A percentile compares a stretch with the other conserved stretches of the same genome.
phyloP scores from a whole-genome alignment of 1,284 basidiomycete species.

The Leccinum variabile region DNA sequence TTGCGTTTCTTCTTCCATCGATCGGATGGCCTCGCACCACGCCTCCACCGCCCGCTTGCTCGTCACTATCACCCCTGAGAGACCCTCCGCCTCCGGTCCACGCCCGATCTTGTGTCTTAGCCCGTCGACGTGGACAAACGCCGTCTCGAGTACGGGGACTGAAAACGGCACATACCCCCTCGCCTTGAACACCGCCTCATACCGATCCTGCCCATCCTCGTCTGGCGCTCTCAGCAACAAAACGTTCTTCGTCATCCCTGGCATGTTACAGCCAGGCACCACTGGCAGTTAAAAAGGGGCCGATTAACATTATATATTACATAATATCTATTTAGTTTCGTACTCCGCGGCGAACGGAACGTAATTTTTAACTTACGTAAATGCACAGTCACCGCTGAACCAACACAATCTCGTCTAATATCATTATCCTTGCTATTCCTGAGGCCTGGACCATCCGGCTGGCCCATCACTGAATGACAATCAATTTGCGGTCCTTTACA shows the following conservation, averaged over 20 bases:
- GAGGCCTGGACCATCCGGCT: too few species aligned
- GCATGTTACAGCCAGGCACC: background rate
- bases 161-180: constrained; percentile 53
- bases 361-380: too few species aligned
- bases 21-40: constrained; percentile 49
- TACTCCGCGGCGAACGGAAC: too few species aligned
- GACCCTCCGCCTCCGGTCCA: constrained; percentile 38
- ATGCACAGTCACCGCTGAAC: too few species aligned
- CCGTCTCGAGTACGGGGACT: constrained; percentile 67
- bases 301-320: too few species aligned
- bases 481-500: too few species aligned
- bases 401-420: too few species aligned
- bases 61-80: constrained; percentile 68
- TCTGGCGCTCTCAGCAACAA: constrained; percentile 58
- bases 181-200: constrained; percentile 45
- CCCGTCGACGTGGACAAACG: constrained; percentile 46
- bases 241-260: constrained; percentile 35
- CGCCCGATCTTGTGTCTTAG: constrained; percentile 44
- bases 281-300: too few species aligned
- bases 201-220: constrained; percentile 48
- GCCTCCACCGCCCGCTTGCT: constrained; percentile 71
- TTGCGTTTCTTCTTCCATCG: constrained; percentile 5
- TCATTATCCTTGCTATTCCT: too few species aligned
- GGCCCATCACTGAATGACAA: too few species aligned
- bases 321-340: too few species aligned